These are phyloP conservation scores for Esteya vermicola DNA, from an alignment of 2,329 filamentous ascomycete genomes.

Conservation along the genomic window DNA sequence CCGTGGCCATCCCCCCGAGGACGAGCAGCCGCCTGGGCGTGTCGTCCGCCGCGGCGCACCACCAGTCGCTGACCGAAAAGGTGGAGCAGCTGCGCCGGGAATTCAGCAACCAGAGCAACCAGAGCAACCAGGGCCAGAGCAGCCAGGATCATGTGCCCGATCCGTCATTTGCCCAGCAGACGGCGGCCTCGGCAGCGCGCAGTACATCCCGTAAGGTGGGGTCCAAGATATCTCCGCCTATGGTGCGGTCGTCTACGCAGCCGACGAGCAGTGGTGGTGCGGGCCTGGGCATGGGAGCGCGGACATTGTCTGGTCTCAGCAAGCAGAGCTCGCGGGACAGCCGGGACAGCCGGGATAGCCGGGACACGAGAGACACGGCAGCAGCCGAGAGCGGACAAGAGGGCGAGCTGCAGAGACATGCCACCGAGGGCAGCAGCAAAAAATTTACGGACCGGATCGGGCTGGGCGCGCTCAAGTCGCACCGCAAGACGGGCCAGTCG, in stretches of 20 bases:
- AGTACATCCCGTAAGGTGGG: constrained; percentile 27
- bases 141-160: no score
- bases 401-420: no score
- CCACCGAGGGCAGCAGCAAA: constrained; percentile 24
- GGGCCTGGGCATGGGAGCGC: no score
- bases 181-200: no score
- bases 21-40: no score
- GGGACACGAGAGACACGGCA: no score
- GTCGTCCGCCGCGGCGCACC: constrained; percentile 1
- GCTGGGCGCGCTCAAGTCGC: constrained; percentile 47
- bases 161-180: no score
- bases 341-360: no score
- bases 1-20: background rate
- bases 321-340: constrained; percentile 24
- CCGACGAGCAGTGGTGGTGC: no score
- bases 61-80: constrained; percentile 25
- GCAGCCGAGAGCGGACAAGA: constrained; percentile 14
- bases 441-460: constrained; percentile 63
- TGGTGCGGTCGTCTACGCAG: constrained; percentile 38
- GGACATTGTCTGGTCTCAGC: constrained; percentile 25
- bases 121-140: constrained; percentile 9
- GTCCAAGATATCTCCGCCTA: constrained; percentile 33
- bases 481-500: constrained; percentile 46
- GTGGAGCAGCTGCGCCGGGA: constrained; percentile 38
- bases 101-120: constrained; percentile 19